Percentiles rank a stretch among this genome's conserved stretches.
Conservation (phyloP, 768 basidiomycete genomes). For the Mycena indigotica region DNA sequence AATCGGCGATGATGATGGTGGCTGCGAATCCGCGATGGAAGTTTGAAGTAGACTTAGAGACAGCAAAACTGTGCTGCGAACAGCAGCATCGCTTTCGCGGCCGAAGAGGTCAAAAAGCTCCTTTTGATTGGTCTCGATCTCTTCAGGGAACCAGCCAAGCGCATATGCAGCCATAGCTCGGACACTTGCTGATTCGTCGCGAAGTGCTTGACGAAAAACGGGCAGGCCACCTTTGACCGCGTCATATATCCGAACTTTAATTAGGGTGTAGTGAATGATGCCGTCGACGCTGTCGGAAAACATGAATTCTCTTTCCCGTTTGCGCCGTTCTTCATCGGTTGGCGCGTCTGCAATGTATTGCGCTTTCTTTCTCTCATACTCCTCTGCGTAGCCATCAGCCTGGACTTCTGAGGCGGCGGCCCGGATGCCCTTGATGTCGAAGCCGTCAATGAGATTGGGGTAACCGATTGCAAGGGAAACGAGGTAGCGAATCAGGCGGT, state of each 20-base stretch:
- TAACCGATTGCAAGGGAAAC: neutral
- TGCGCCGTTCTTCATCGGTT: neutral
- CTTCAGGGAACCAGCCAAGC: neutral
- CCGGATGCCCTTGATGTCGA: neutral
- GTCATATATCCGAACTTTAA: neutral
- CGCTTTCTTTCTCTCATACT: neutral
- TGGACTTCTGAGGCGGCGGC: neutral
- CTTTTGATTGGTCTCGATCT: neutral
- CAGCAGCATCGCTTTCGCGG: neutral
- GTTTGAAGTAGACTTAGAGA: neutral
- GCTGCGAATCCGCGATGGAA: neutral
- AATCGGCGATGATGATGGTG: neutral
- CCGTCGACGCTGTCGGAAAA: neutral
- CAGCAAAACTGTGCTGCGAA: neutral
- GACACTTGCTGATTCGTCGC: neutral
- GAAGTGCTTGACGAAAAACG: neutral
- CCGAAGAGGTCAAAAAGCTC: neutral
- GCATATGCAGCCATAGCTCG: neutral
- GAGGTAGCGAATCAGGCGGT: neutral
- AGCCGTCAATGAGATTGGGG: neutral
- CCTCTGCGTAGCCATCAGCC: neutral
- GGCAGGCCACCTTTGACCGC: neutral
- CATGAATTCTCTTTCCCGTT: neutral
- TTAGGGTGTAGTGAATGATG: neutral
- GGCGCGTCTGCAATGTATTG: neutral